Conservation (phyloP, 2,329 filamentous ascomycete species). For the Xylariales sp. region DNA sequence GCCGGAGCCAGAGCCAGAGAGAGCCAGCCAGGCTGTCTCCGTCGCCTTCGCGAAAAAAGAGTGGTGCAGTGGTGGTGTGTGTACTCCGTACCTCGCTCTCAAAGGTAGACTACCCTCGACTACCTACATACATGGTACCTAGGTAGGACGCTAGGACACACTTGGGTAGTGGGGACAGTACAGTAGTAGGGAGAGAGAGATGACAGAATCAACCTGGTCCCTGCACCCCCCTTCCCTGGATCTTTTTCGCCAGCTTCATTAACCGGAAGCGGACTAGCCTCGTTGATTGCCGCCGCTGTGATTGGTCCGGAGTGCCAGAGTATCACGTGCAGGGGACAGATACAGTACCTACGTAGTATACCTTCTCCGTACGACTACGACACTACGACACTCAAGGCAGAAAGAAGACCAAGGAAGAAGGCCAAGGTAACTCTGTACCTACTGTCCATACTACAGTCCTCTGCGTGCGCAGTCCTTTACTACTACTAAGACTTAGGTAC, state of each 20-base stretch:
- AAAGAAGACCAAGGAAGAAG: no score
- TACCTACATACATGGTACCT: no score
- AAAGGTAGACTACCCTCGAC: no score
- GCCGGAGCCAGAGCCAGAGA: conserved; percentile 42
- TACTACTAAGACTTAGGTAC: no score
- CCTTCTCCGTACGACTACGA: no score
- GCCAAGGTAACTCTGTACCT: no score
- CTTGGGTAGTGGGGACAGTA: no score
- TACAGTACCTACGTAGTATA: conserved; percentile 18
- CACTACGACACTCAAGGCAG: no score
- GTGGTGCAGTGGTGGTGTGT: conserved; percentile 34
- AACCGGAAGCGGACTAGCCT: conserved; percentile 30
- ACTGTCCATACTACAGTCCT: no score
- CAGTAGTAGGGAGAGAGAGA: conserved; percentile 30
- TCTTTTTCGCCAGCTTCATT: conserved; percentile 18
- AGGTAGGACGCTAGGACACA: no score
- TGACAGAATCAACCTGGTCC: conserved; percentile 38
- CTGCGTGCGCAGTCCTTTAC: no score
- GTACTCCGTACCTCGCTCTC: not conserved
- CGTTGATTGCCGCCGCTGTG: not conserved
- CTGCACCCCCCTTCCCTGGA: conserved; percentile 28
- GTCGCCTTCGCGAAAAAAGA: conserved; percentile 44
- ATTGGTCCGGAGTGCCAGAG: conserved; percentile 23
- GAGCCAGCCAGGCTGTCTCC: conserved; percentile 40
- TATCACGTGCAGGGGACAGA: conserved; percentile 28